These are phyloP conservation scores for Populus davidiana DNA, from an alignment of 345 rosid species.

Conservation along the genomic window DNA sequence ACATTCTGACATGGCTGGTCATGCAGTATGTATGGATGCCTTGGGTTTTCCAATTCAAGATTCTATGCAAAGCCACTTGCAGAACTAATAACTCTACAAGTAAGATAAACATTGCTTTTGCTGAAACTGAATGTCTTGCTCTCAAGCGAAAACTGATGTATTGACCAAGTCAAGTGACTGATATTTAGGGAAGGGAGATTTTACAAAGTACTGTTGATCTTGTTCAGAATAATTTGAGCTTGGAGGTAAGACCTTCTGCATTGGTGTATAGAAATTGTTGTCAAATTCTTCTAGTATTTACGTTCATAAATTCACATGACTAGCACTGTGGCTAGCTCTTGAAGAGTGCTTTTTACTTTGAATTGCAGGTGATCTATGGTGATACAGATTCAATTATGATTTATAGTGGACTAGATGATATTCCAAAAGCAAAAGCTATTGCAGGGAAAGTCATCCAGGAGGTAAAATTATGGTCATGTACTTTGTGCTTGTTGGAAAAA, in stretches of 20 bases:
- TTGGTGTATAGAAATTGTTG: neutral
- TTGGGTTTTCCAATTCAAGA: conserved; percentile 96
- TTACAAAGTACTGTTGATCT: conserved; percentile 93
- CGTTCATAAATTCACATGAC: neutral
- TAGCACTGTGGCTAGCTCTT: neutral
- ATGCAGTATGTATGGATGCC: conserved; percentile 98
- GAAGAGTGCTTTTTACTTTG: conserved; percentile 22
- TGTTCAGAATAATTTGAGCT: conserved; percentile 83
- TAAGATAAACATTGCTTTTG: conserved; percentile 26
- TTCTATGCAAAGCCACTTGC: conserved; percentile 98
- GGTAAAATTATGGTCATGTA: conserved; percentile 44
- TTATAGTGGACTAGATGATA: conserved; percentile 85
- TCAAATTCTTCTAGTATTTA: conserved; percentile 5
- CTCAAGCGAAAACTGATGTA: conserved; percentile 1
- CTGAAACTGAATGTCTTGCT: conserved; percentile 10
- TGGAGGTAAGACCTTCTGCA: conserved; percentile 52
- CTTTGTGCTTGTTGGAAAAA: neutral
- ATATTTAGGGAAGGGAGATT: conserved; percentile 91
- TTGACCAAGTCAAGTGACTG: conserved; percentile 15
- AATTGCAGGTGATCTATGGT: conserved; percentile 84
- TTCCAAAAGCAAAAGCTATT: conserved; percentile 69
- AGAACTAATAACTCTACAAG: conserved; percentile 90
- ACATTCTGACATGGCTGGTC: conserved; percentile 12
- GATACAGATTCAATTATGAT: conserved; percentile 99
- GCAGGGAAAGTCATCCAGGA: conserved; percentile 87